Conservation (phyloP, 2,329 filamentous ascomycete species). For the Trichoderma aggressivum region DNA sequence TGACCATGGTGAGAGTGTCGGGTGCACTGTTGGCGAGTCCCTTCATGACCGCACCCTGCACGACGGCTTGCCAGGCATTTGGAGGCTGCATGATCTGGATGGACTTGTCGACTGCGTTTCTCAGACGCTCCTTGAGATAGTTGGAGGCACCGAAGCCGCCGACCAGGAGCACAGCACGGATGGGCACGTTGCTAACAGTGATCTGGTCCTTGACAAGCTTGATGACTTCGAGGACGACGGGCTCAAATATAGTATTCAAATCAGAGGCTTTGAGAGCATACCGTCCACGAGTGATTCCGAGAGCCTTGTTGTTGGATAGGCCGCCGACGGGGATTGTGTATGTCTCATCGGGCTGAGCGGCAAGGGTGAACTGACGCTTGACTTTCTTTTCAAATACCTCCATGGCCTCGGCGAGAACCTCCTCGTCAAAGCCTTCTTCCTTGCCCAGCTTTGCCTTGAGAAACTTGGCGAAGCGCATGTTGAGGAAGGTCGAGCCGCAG, state of each 20-base stretch:
- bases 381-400: conserved; percentile 40
- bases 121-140: conserved; percentile 42
- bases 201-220: conserved; percentile 44
- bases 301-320: conserved; percentile 37
- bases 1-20: conserved; percentile 35
- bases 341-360: conserved; percentile 21
- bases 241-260: conserved; percentile 42
- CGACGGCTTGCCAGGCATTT: conserved; percentile 47
- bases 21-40: conserved; percentile 39
- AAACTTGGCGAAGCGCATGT: conserved; percentile 42
- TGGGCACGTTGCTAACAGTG: conserved; percentile 33
- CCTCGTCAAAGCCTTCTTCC: conserved; percentile 39
- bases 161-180: conserved; percentile 43
- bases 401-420: conserved; percentile 38
- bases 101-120: conserved; percentile 31
- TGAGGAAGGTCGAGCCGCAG: conserved; percentile 46
- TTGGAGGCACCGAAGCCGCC: conserved; percentile 46
- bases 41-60: conserved; percentile 48
- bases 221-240: conserved; percentile 42
- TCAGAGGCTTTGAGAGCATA: conserved; percentile 38
- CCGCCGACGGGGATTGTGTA: conserved; percentile 40
- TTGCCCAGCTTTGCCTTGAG: conserved; percentile 39
- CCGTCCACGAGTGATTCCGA: conserved; percentile 37
- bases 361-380: conserved; percentile 11
- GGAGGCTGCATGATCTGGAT: conserved; percentile 45